Base-by-base conservation (phyloP, 1,284 basidiomycete genomes). In the Ganoderma lucidum region DNA sequence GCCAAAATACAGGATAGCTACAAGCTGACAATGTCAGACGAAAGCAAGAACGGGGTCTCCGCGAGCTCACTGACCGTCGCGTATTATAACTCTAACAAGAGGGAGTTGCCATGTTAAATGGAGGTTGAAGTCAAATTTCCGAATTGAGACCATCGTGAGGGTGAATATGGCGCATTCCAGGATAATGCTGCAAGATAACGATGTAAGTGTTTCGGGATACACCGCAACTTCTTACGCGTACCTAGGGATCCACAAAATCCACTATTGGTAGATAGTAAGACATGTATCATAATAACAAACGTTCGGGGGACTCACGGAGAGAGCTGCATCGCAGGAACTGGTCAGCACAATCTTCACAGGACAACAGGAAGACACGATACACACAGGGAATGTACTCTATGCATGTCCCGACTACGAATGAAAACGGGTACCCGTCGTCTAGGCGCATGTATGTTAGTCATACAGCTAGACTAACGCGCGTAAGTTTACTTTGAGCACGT, bases 121-220 rank as follows among this genome's bases (percentile, higher is more conserved):
- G 12, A 64, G 59, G 9, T 67, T 44, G 15, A 72, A 42, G 17
- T 66, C 60, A 23, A 55, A 72, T 17, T 71, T 64, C 35, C 70
- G 69, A 41, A 74, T 42, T 1, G 73, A 70, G 0, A 45, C 66
- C 67, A 74, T 70, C 14, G 71, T 74, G 60, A 74, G 45, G 23
- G 41, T 23, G 58, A 74, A 74, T 8, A 69, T 63, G 1, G 66
- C 66, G 30, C 59, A 66, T 64, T 74, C 73, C 48, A 74, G 45
- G 0, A 70, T 17, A 1, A 74, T 62, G 32, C 73, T 74, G 6
- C 3, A 3, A 28, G 23, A 4, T 6, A 44, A 12, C 19, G 10
- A 28, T 39, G 10, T 35, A 10, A 6, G 3, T 9, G 37, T 5
- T 12, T 19, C 19, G 35, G 6, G 19, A 3, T 9, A 17, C 35